These are phyloP conservation scores for Naegleria gruberi DNA, from an alignment of 208 protist species.

Conservation along the genomic window DNA sequence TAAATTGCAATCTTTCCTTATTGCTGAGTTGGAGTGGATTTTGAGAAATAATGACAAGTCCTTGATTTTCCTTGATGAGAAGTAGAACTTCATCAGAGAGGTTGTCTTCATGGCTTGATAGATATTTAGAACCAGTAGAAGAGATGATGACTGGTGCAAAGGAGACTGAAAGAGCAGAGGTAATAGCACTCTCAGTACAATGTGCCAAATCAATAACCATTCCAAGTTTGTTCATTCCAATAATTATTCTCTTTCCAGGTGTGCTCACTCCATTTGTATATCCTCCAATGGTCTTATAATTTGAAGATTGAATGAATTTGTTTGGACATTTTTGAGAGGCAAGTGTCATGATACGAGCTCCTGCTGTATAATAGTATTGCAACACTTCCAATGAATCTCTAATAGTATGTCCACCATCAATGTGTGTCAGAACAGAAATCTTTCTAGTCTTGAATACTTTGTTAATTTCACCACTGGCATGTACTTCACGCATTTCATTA, in stretches of 20 bases:
- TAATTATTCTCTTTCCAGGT: not conserved
- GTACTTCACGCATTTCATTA: not conserved
- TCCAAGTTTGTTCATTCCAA: not conserved
- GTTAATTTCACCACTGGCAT: not conserved
- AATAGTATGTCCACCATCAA: conserved; percentile 7
- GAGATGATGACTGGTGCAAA: not conserved
- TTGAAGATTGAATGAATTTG: not conserved
- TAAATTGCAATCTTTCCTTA: not conserved
- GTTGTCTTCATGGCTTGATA: not conserved
- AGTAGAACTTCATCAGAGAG: not conserved
- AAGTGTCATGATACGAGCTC: not conserved
- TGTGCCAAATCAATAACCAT: not conserved
- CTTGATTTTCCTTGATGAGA: not conserved
- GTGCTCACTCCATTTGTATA: not conserved
- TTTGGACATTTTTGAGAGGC: not conserved
- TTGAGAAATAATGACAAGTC: not conserved
- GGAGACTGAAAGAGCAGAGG: not conserved
- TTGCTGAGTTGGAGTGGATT: not conserved
- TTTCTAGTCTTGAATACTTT: not conserved
- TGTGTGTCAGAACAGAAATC: not conserved
- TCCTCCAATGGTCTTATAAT: not conserved
- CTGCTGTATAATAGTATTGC: not conserved
- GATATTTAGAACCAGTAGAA: too few species aligned
- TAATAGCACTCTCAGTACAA: not conserved
- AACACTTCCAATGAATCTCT: not conserved